Evolutionary conservation across 441 rosid species (phyloP).

Genomic region (Brassica balearica): DNA sequence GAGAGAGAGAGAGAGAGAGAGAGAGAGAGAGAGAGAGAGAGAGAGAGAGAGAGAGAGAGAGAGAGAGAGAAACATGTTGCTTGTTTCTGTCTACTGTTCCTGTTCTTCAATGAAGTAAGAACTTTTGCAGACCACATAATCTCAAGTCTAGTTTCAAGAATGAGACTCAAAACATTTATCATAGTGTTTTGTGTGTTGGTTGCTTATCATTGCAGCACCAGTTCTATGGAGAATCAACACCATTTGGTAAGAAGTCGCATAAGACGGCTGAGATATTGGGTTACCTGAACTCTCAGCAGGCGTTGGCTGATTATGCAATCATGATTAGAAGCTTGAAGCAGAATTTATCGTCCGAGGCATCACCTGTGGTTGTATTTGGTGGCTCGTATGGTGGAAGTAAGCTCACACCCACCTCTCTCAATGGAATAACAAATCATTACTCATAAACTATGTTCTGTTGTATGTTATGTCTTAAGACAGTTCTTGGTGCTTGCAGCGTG

Average conservation of each 20-base stretch:
- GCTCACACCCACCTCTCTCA: conserved; percentile 6
- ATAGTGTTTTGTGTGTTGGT: background rate
- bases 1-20: too few relatives aligned
- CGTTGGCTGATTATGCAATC: conserved; percentile 76
- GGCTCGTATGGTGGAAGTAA: conserved; percentile 91
- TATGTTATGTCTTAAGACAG: conserved; percentile 46
- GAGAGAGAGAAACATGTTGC: conserved; percentile 9
- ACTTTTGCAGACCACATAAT: conserved; percentile 28
- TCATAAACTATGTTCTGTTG: conserved; percentile 23
- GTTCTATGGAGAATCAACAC: conserved; percentile 72
- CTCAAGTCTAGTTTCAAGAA: conserved; percentile 10
- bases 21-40: too few relatives aligned
- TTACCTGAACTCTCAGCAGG: conserved; percentile 79
- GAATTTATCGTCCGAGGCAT: conserved; percentile 68
- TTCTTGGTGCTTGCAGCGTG: conserved; percentile 66
- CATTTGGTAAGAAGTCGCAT: conserved; percentile 65
- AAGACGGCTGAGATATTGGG: conserved; percentile 65
- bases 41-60: too few relatives aligned
- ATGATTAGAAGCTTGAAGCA: conserved; percentile 74
- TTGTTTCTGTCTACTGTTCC: conserved; percentile 24
- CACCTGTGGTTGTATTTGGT: conserved; percentile 83
- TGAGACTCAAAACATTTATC: background rate
- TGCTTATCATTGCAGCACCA: conserved; percentile 56
- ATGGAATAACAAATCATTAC: background rate
- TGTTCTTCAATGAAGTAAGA: conserved; percentile 15